These are phyloP conservation scores for Trypanosoma vivax DNA, from an alignment of 208 protist genomes.

Conservation along the genomic window DNA sequence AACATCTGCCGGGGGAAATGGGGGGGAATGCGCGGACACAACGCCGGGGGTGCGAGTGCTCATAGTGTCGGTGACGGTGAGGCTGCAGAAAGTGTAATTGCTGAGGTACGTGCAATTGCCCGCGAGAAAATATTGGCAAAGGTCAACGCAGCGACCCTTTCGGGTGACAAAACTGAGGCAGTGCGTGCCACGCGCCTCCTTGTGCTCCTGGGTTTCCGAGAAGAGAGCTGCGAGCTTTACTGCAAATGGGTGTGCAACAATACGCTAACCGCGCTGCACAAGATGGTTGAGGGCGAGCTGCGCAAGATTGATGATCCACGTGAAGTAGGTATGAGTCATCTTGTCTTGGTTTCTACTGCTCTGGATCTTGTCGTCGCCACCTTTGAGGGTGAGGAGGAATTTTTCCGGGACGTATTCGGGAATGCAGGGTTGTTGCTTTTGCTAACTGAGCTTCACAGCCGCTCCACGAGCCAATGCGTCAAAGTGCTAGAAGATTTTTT, in stretches of 20 bases:
- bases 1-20: not conserved
- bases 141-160: constrained; percentile 16
- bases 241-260: constrained; percentile 60
- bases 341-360: constrained; percentile 67
- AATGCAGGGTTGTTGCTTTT: constrained; percentile 39
- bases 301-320: constrained; percentile 62
- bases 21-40: not conserved
- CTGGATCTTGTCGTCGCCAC: constrained; percentile 74
- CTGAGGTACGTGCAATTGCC: constrained; percentile 22
- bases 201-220: constrained; percentile 32
- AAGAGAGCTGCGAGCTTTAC: constrained; percentile 43
- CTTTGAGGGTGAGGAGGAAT: constrained; percentile 71
- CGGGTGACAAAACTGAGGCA: constrained; percentile 67
- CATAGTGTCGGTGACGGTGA: not conserved
- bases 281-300: constrained; percentile 65
- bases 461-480: constrained; percentile 65
- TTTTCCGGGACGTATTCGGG: constrained; percentile 52
- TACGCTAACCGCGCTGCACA: constrained; percentile 45
- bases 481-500: constrained; percentile 71
- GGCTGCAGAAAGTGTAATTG: constrained; percentile 10
- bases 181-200: constrained; percentile 49
- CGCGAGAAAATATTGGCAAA: constrained; percentile 25
- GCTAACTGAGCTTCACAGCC: constrained; percentile 53
- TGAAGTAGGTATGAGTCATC: constrained; percentile 57
- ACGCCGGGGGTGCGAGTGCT: not conserved